Percentiles rank a stretch among this genome's conserved stretches.
These are phyloP conservation scores for Calonectria montana DNA, from an alignment of 2,329 filamentous ascomycete genomes.

Conservation along the genomic window DNA sequence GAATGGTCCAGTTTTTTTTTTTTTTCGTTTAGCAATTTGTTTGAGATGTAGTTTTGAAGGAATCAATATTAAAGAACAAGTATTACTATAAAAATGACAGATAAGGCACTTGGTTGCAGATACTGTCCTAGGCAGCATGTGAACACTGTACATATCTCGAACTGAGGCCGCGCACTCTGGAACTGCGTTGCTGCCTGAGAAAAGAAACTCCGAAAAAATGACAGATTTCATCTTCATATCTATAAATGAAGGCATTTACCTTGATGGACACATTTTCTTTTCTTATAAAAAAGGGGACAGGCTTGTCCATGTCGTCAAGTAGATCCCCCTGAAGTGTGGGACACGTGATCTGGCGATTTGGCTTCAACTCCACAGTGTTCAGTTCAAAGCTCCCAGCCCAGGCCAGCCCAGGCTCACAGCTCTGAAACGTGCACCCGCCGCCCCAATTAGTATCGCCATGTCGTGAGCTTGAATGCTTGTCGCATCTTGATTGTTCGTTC, in stretches of 20 bases:
- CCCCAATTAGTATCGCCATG: conserved; percentile 29
- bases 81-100: background rate
- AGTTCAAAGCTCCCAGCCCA: background rate
- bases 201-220: background rate
- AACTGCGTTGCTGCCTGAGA: background rate
- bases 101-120: background rate
- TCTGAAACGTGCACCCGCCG: conserved; percentile 9
- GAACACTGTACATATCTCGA: background rate
- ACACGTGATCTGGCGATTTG: conserved; percentile 36
- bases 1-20: too few relatives aligned
- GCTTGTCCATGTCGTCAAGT: background rate
- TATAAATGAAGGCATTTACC: background rate
- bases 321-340: conserved; percentile 21
- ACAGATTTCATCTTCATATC: background rate
- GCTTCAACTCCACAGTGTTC: conserved; percentile 33
- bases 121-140: background rate
- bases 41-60: too few relatives aligned
- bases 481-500: conserved; percentile 20
- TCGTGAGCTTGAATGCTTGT: conserved; percentile 27
- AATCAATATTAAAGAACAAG: background rate
- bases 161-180: background rate
- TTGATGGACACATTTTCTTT: background rate
- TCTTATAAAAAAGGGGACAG: background rate
- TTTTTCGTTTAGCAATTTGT: too few relatives aligned
- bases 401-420: conserved; percentile 12